A percentile compares a stretch with the other conserved stretches of the same genome.
These are phyloP conservation scores for Neodidymelliopsis sp. DNA, from an alignment of 2,329 filamentous ascomycete genomes.

Conservation along the genomic window DNA sequence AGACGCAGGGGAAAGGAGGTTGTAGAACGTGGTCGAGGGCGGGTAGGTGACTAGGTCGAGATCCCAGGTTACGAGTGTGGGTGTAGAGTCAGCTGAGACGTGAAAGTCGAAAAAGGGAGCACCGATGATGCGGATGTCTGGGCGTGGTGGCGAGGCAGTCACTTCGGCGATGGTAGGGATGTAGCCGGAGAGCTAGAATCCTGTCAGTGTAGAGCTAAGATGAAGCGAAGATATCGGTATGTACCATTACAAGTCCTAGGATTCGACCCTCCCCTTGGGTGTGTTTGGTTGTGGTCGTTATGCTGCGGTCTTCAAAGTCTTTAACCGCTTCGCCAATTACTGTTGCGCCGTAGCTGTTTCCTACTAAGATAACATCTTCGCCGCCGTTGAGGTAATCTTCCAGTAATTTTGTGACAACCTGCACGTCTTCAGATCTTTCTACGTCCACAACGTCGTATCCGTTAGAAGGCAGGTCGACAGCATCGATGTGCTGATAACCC, in stretches of 20 bases:
- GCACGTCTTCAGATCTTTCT: conserved; percentile 28
- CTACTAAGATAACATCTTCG: conserved; percentile 35
- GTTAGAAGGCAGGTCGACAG: conserved; percentile 35
- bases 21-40: conserved; percentile 32
- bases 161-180: conserved; percentile 33
- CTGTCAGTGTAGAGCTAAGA: neutral
- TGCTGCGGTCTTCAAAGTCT: conserved; percentile 13
- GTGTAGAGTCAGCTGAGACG: neutral
- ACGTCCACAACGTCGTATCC: conserved; percentile 11
- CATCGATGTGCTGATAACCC: conserved; percentile 23
- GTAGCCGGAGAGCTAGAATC: conserved; percentile 27
- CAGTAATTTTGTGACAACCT: conserved; percentile 22
- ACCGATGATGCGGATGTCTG: conserved; percentile 25
- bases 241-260: conserved; percentile 27
- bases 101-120: conserved; percentile 32
- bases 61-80: conserved; percentile 23
- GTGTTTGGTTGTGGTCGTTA: neutral
- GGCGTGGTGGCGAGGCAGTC: conserved; percentile 15
- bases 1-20: conserved; percentile 22
- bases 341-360: conserved; percentile 39
- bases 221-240: neutral
- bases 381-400: conserved; percentile 18
- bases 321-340: conserved; percentile 38
- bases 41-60: conserved; percentile 20
- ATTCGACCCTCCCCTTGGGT: conserved; percentile 19